Percentiles rank a stretch among this genome's conserved stretches.
Evolutionary conservation across 192 early-diverging fungal species (phyloP).

Genomic region (Coemansia sp.): DNA sequence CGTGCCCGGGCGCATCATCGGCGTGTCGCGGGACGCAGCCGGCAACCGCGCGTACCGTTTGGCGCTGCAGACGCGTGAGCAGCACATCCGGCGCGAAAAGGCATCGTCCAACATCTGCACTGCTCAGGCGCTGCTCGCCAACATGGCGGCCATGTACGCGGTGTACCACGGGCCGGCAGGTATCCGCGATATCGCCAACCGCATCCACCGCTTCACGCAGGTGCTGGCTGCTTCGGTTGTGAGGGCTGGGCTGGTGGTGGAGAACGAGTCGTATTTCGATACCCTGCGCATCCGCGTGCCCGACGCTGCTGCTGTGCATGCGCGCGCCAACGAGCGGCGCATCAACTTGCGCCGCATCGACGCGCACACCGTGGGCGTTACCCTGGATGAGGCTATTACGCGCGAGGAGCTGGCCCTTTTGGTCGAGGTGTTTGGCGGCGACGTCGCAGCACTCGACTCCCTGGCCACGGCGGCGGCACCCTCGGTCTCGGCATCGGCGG

Average conservation of each 20-base stretch:
- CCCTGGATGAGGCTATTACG: slow-evolving; percentile 90
- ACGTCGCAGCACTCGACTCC: slow-evolving; percentile 56
- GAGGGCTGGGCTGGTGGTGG: slow-evolving; percentile 75
- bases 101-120: slow-evolving; percentile 99
- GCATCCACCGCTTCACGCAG: slow-evolving; percentile 89
- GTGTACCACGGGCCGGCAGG: slow-evolving; percentile 98
- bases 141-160: slow-evolving; percentile 99
- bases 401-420: slow-evolving; percentile 81
- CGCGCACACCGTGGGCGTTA: slow-evolving; percentile 74
- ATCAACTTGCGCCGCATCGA: slow-evolving; percentile 92
- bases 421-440: slow-evolving; percentile 75
- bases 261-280: slow-evolving; percentile 91
- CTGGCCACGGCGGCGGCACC: slow-evolving; percentile 55
- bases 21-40: slow-evolving; percentile 88
- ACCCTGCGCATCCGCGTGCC: slow-evolving; percentile 83
- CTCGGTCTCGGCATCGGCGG: slow-evolving; percentile 47
- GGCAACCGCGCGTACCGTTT: slow-evolving; percentile 92
- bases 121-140: slow-evolving; percentile 97
- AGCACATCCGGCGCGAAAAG: slow-evolving; percentile 99
- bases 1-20: slow-evolving; percentile 95
- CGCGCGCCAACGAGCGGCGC: slow-evolving; percentile 67
- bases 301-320: slow-evolving; percentile 62
- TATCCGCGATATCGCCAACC: slow-evolving; percentile 84
- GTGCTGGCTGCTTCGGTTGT: slow-evolving; percentile 77
- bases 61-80: slow-evolving; percentile 96